Evolutionary conservation across 2,329 filamentous ascomycete species (phyloP), one percentile per base, ranked within the genome.

Genomic region (Penicillium paneum): DNA sequence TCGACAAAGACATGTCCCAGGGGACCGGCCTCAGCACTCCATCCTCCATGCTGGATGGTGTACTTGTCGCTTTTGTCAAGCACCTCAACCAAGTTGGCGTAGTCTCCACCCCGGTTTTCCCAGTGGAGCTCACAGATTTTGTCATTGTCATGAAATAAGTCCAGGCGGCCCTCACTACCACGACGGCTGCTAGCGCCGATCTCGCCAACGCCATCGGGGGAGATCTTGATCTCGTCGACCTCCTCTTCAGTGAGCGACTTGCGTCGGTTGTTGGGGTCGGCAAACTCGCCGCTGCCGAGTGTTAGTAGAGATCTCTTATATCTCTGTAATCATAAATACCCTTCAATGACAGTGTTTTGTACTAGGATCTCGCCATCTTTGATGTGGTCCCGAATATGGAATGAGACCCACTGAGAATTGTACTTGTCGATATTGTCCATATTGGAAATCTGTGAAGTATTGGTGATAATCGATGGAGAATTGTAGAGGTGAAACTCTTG

Each of bases 121-220:
- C 67, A 70, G 48, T 70, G 67, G 17, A 70, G 59, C 44, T 70
- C 67, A 43, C 67, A 70, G 32, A 70, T 70, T 59, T 70, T 70
- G 44, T 50, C 49, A 31, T 69, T 55, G 51, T 60, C 64, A 47
- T 70, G 64, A 57, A 69, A 70, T 21, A 70, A 54, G 49, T 70
- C 68, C 36, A 70, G 56, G 28, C 67, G 65, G 32, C 68, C 68
- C 42, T 70, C 68, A 41, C 66, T 69, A 47, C 68, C 68, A n/a
- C 68, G 63, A 29, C 67, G 65, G 46, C 68, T 60, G 4, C 60
- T 60, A 29, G 68, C 68, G 32, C 63, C 64, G 51, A 70, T 64
- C 50, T 70, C 68, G 39, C 68, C 68, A 39, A 70, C 51, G 12
- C 68, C 68, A 41, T 66, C 55, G 29, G 63, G 49, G 2, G 62